Conservation (phyloP, 306 rosid genomes). For the Citrullus mucosospermus region DNA sequence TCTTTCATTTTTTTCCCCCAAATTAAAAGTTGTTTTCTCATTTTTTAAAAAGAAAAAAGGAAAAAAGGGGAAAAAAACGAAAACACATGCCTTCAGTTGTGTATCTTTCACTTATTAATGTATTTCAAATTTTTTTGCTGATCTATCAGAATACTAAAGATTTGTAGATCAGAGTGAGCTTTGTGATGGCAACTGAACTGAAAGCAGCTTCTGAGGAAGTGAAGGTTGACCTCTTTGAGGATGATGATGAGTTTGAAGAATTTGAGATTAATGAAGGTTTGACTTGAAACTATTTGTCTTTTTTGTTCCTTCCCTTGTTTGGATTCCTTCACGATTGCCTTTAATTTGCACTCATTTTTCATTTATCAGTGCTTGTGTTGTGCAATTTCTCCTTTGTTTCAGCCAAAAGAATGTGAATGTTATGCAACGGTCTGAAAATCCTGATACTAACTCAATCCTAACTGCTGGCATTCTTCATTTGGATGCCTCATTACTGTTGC, state of each 20-base stretch:
- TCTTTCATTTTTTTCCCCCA: too few relatives aligned
- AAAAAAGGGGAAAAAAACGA: too few relatives aligned
- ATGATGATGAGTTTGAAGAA: slow-evolving; percentile 71
- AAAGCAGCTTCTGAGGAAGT: slow-evolving; percentile 48
- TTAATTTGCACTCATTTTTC: not conserved
- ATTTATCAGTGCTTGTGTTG: not conserved
- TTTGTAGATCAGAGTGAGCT: slow-evolving; percentile 8
- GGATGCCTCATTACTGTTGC: not conserved
- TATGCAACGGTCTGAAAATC: not conserved
- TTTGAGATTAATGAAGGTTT: slow-evolving; percentile 59
- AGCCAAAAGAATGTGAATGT: not conserved
- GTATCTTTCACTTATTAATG: not conserved
- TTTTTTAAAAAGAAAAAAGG: too few relatives aligned
- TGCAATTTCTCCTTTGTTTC: not conserved
- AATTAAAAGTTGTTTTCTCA: too few relatives aligned
- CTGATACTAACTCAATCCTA: not conserved
- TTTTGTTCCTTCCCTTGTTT: not conserved
- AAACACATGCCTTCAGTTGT: not conserved
- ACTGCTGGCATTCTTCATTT: not conserved
- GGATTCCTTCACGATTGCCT: not conserved
- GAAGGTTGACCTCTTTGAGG: slow-evolving; percentile 78
- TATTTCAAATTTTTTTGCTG: not conserved
- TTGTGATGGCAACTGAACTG: slow-evolving; percentile 54
- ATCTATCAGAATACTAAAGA: not conserved
- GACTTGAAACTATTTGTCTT: not conserved